These are phyloP conservation scores for Fusarium xyrophilum DNA, from an alignment of 2,329 filamentous ascomycete genomes.

Conservation along the genomic window DNA sequence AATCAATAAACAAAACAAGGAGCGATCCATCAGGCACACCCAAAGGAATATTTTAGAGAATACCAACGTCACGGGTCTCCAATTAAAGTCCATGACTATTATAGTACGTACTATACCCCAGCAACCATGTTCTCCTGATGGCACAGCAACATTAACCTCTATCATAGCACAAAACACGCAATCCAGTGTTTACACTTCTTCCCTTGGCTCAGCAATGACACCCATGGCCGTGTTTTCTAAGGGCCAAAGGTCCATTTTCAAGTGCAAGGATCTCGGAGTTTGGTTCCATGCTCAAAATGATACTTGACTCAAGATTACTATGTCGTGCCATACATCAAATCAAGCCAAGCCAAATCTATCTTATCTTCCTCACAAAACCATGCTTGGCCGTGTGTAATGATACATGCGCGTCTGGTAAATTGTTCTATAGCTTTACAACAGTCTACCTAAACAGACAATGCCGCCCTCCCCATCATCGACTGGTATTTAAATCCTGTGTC, in stretches of 20 bases:
- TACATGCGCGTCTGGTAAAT: background rate
- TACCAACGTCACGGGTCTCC: conserved; percentile 8
- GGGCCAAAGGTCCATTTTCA: background rate
- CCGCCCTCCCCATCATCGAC: background rate
- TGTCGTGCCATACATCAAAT: background rate
- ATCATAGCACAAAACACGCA: conserved; percentile 18
- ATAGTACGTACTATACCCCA: background rate
- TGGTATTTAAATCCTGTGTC: conserved; percentile 5
- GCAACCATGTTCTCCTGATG: conserved; percentile 9
- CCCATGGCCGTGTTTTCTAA: background rate
- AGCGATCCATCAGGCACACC: background rate
- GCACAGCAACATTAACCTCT: conserved; percentile 18
- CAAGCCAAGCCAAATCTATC: background rate
- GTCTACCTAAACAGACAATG: background rate
- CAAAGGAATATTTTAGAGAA: background rate
- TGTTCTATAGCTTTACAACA: conserved; percentile 10
- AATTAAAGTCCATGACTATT: conserved; percentile 3
- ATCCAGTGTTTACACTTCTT: conserved; percentile 9
- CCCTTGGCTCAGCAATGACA: conserved; percentile 1
- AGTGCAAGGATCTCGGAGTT: background rate
- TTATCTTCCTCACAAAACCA: background rate
- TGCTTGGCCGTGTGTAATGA: background rate
- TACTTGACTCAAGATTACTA: background rate
- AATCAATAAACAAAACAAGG: background rate
- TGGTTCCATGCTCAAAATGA: background rate